These are phyloP conservation scores for Thelonectria discophora DNA, from an alignment of 2,329 filamentous ascomycete species.

Conservation along the genomic window DNA sequence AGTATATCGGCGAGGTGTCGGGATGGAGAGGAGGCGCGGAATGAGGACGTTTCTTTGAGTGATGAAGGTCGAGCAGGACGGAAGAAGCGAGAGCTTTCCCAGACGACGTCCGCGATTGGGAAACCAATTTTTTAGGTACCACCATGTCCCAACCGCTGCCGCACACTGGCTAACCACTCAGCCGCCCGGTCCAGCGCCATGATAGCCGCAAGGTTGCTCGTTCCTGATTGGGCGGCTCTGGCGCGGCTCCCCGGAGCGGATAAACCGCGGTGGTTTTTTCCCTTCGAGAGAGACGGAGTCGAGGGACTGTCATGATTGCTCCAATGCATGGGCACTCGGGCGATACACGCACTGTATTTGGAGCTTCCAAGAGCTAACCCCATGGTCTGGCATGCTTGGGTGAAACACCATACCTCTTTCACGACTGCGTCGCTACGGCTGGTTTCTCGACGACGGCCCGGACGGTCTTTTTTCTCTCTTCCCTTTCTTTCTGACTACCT, in stretches of 20 bases:
- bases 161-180: too few species aligned
- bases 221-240: conserved; percentile 31
- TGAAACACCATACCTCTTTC: conserved; percentile 24
- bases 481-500: background rate
- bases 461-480: conserved; percentile 10
- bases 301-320: conserved; percentile 16
- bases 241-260: conserved; percentile 13
- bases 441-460: conserved; percentile 13
- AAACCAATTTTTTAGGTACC: conserved; percentile 43
- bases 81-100: conserved; percentile 33
- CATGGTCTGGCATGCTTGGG: conserved; percentile 25
- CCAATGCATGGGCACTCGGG: conserved; percentile 11
- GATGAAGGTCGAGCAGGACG: conserved; percentile 18
- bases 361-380: conserved; percentile 22
- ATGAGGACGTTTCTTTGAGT: conserved; percentile 39
- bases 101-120: conserved; percentile 36
- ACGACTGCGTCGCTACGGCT: conserved; percentile 4
- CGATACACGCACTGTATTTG: conserved; percentile 24
- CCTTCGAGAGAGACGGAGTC: too few species aligned
- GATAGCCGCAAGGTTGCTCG: too few species aligned
- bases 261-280: conserved; percentile 24
- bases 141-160: conserved; percentile 17
- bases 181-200: conserved; percentile 29
- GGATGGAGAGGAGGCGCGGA: conserved; percentile 1
- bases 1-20: conserved; percentile 11